phyloP scores from a whole-genome alignment of 352 stramenopile genomes.

The Pythium brassicae region DNA sequence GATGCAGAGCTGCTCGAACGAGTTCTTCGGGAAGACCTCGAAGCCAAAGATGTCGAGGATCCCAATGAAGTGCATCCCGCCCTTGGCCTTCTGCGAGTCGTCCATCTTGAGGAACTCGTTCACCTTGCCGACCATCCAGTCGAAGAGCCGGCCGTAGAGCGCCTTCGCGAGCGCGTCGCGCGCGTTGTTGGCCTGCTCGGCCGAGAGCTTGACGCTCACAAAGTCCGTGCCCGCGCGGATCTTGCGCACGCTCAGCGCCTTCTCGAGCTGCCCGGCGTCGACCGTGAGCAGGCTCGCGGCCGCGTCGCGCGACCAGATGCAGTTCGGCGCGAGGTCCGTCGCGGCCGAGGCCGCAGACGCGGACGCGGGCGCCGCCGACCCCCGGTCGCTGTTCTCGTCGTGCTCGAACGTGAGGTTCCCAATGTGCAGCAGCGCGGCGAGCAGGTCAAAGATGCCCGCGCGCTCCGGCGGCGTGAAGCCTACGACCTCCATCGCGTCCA shows the following conservation, averaged over 20 bases:
- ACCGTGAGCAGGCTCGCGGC: constrained; percentile 68
- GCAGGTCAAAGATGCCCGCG: constrained; percentile 72
- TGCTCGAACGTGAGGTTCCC: constrained; percentile 86
- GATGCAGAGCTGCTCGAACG: constrained; percentile 89
- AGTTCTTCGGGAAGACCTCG: constrained; percentile 89
- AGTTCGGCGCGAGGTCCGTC: constrained; percentile 52
- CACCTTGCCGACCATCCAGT: constrained; percentile 87
- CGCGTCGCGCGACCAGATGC: constrained; percentile 67
- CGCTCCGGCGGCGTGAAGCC: constrained; percentile 77
- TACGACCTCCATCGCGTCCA: constrained; percentile 78
- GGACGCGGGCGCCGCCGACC: constrained; percentile 26
- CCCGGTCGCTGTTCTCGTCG: constrained; percentile 56
- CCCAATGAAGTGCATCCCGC: constrained; percentile 74
- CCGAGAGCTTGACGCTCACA: constrained; percentile 80
- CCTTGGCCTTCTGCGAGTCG: constrained; percentile 60
- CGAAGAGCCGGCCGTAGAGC: constrained; percentile 87
- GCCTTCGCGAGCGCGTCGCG: constrained; percentile 81
- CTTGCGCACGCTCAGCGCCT: constrained; percentile 68
- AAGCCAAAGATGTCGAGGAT: constrained; percentile 93
- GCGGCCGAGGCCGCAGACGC: constrained; percentile 12
- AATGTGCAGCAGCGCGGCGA: constrained; percentile 86
- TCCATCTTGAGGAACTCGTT: constrained; percentile 85
- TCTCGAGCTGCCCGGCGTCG: constrained; percentile 65
- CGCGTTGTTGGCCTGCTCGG: constrained; percentile 77
- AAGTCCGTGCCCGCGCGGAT: constrained; percentile 82